Percentiles rank a stretch among this genome's conserved stretches.
Conservation (phyloP, 805 yeast species). For the Wickerhamiella parazyma region DNA sequence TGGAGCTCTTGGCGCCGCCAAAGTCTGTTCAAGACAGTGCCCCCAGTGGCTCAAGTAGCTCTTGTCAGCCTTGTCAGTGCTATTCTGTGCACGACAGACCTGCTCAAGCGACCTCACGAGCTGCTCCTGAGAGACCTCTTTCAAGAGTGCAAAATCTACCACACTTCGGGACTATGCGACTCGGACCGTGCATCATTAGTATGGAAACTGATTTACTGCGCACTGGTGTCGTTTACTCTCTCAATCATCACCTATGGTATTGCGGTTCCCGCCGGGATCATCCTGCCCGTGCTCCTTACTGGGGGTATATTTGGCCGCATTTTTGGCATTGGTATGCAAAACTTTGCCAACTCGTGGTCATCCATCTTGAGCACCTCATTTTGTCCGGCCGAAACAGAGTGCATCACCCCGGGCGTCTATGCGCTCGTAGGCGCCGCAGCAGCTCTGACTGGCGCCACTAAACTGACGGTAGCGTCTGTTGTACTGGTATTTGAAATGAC, state of each 20-base stretch:
- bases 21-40: constrained; percentile 16
- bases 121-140: constrained; percentile 44
- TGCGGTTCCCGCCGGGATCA: constrained; percentile 84
- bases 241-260: constrained; percentile 59
- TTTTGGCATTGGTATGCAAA: constrained; percentile 59
- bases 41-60: constrained; percentile 35
- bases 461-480: constrained; percentile 66
- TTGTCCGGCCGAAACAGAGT: constrained; percentile 34
- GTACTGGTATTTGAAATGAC: constrained; percentile 73
- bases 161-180: constrained; percentile 12
- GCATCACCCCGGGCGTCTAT: constrained; percentile 76
- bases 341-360: constrained; percentile 40
- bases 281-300: constrained; percentile 93
- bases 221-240: constrained; percentile 42
- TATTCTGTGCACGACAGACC: constrained; percentile 29
- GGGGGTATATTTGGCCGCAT: constrained; percentile 93
- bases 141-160: constrained; percentile 42
- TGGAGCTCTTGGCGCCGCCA: constrained; percentile 22
- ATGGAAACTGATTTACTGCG: constrained; percentile 27
- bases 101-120: constrained; percentile 45
- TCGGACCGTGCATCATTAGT: constrained; percentile 9
- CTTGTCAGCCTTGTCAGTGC: constrained; percentile 39
- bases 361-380: constrained; percentile 16
- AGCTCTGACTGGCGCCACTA: constrained; percentile 65
- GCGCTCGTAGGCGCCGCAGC: constrained; percentile 85